Evolutionary conservation across 306 rosid species (phyloP), one percentile per base, ranked within the genome.

Genomic region (Dryas alaskensis): DNA sequence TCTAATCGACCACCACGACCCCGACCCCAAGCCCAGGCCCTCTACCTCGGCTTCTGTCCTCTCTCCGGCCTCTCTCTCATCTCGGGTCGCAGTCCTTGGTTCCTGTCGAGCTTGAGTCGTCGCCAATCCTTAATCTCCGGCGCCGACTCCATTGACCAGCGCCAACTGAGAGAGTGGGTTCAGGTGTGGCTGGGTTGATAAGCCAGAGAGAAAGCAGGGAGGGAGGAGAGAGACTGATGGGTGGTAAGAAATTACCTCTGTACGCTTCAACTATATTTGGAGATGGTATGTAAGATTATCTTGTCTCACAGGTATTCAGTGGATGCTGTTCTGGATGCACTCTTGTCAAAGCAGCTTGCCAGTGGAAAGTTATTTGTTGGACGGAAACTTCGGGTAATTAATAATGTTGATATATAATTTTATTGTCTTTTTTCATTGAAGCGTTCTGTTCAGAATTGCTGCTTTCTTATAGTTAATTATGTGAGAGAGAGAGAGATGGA

Each of bases 321-420:
- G 57, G 80, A 79, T 82, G 98, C 92, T 75, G 70, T 84, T 78
- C 85, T 93, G 81, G 97, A 93, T 66, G 87, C 60, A 78, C 80
- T 74, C 52, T 85, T 93, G 87, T 87, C 90, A 75, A 91, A 84
- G 80, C 93, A 84, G 80, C 84, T 81, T 57, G 85, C 84, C 78
- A 68, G 82, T 55, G 87, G 97, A 83, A 91, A 81, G 76, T 78
- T 93, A 61, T 93, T 88, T 79, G 94, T 89, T 13, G 98, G 98
- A 70, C 98, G 86, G 87, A 93, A 93, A 83, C 87, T 93, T 68
- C 86, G 96, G 86, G 97, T 93, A 82, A 40, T 61, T 40, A 59
- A 22, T 22, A 22, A 22, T 64, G 70, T 73, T 65, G 57, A 53
- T 27, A 47, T 17, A 2, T 75, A 7, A 39, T 51, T 69, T 71